Conservation (phyloP, 208 protist species). For the Acanthamoeba healyi region DNA sequence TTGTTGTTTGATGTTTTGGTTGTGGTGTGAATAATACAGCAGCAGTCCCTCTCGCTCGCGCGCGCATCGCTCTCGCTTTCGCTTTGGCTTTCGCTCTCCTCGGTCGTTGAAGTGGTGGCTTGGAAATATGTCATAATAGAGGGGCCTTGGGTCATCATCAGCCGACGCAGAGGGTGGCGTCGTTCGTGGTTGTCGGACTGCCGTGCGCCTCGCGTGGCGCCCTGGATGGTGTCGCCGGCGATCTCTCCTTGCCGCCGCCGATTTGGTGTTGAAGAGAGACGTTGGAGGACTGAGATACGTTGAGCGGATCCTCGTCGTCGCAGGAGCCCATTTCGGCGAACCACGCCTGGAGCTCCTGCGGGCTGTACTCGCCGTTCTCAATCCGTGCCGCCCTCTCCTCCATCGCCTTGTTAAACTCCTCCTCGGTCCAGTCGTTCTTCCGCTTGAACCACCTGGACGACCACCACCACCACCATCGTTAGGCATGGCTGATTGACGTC, state of each 20-base stretch:
- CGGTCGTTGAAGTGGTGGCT: no score
- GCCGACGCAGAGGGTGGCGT: background rate
- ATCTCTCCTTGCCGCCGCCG: background rate
- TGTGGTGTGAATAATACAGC: background rate
- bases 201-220: no score
- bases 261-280: background rate
- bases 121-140: no score
- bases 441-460: background rate
- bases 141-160: no score
- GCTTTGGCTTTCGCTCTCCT: background rate
- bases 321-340: conserved; percentile 13
- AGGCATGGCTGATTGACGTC: background rate
- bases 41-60: background rate
- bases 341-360: background rate
- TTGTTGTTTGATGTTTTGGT: background rate
- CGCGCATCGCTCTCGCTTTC: no score
- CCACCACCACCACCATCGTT: background rate
- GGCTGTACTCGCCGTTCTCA: conserved; percentile 48
- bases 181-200: background rate
- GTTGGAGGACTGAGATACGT: background rate
- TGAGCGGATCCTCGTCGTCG: background rate
- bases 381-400: conserved; percentile 16
- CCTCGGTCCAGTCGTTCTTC: conserved; percentile 27
- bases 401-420: conserved; percentile 34
- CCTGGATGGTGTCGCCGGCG: no score